Base-by-base conservation (phyloP, 1,284 basidiomycete genomes). In the Sporisorium reilianum region DNA sequence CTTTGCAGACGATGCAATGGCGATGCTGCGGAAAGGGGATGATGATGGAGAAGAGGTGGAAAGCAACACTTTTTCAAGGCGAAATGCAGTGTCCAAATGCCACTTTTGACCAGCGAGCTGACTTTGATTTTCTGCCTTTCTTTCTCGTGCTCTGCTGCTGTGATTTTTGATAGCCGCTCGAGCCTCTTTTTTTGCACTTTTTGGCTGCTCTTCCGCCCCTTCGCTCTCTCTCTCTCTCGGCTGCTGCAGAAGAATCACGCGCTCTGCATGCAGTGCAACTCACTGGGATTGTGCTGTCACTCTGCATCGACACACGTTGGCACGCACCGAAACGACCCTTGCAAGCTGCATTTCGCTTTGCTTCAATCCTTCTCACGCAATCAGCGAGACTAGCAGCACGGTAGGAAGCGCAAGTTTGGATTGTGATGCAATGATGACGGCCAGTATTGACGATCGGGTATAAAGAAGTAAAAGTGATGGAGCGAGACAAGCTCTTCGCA, bases 121-220 rank as follows among this genome's bases (percentile, higher is more conserved):
- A 28, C 26, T 46, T 28, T 46, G 44, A 45, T 36, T 36, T 36
- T 36, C 34, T 3, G 3, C 3, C 26, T 10, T 34, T 26, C 49
- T 51, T 4, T 45, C 14, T 18, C 28, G 30, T 55, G 54, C 30
- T 46, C 20, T 16, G 23, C 22, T 36, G n/a, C 0, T 8, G 14
- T n/a, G 4, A 25, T 23, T 16, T 50, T 44, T 44, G 48, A 42
- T 58, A 44, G 55, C 63, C 63, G 55, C 55, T 64, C 63, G 63
- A 65, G 63, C 63, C 63, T 48, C 51, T 38, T 42, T 10, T 36
- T 41, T 49, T 44, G 26, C 10, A 10, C 10, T n/a, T 32, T 23
- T 42, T 42, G n/a, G 34, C 25, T 23, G 5, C 32, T 38, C 38
- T 23, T n/a, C n/a, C 25, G 8, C 25, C 22, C 42, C 18, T 55